Evolutionary conservation across 2,329 filamentous ascomycete species (phyloP), one percentile per base, ranked within the genome.

Genomic region (Fusarium globosum): DNA sequence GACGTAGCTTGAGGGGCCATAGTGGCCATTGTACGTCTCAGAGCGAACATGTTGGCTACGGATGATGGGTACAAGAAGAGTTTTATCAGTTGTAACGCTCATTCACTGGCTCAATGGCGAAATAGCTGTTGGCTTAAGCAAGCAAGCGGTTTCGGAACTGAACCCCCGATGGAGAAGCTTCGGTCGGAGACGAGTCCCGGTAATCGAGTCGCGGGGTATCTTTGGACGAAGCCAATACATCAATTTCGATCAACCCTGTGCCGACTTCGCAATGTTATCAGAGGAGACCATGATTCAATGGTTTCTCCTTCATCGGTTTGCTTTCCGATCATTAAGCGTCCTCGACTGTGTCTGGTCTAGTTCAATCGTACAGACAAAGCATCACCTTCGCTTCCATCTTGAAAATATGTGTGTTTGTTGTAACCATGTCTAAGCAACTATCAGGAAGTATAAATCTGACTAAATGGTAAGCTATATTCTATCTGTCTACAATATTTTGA

Each of bases 1-100:
- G 83, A 82, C 49, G 83, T 82, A 46, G 85, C 84, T 75, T 83
- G 81, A 46, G 85, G 80, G 43, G 83, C 82, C 80, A 82, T 74
- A 21, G 78, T 83, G 68, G 81, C 81, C 77, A 84, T 80, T 70
- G 81, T 79, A 63, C 82, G 77, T 74, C 82, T 77, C 38, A 85
- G 73, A 39, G 73, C 79, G 72, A 81, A 81, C 83, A 84, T 84
- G 41, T 36, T 77, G 75, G 57, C 42, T 28, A 38, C 33, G n/a
- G 21, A 26, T 26, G n/a, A 46, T 21, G 23, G 43, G 26, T 60
- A 18, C 30, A 26, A 30, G 33, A 7, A 41, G 15, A 28, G 18
- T 18, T 60, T 35, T 51, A 26, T 36, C 26, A 48, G 30, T 36
- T 23, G 48, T 45, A 11, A 38, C 41, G 14, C 42, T 52, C 28